Conservation (phyloP, 176 grass and related monocot species). For the Oryza meridionalis region DNA sequence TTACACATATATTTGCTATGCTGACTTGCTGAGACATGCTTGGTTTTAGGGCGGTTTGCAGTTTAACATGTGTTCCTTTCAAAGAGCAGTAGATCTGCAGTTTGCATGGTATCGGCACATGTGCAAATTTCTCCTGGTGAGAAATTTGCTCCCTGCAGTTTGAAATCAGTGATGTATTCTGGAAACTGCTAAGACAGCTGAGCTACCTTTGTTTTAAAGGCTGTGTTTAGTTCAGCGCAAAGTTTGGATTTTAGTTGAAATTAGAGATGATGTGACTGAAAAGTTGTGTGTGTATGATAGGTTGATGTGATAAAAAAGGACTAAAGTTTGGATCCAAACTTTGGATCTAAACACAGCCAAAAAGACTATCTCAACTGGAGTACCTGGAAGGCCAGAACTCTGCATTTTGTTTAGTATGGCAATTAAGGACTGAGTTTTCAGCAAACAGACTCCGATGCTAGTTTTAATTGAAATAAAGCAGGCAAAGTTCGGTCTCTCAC, state of each 20-base stretch:
- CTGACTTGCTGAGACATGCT: not conserved
- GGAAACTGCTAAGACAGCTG: not conserved
- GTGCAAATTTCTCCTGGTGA: too few relatives aligned
- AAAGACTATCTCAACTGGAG: too few relatives aligned
- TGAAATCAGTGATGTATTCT: not conserved
- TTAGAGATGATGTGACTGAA: too few relatives aligned
- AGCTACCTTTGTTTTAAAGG: too few relatives aligned
- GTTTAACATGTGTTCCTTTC: not conserved
- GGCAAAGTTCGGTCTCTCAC: not conserved
- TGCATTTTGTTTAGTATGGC: not conserved
- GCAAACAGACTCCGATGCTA: not conserved
- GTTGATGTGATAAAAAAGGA: too few relatives aligned
- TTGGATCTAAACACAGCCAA: too few relatives aligned
- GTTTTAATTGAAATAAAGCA: not conserved
- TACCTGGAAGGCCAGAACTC: too few relatives aligned
- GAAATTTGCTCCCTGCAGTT: too few relatives aligned
- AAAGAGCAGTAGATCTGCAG: not conserved
- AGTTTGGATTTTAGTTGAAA: too few relatives aligned
- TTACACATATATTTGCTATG: constrained; percentile 17
- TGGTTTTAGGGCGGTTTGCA: not conserved
- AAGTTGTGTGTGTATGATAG: too few relatives aligned
- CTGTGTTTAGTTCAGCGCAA: too few relatives aligned
- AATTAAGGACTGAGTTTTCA: not conserved
- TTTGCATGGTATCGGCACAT: not conserved
- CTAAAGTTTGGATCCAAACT: too few relatives aligned